Percentiles rank a stretch among this genome's conserved stretches.
phyloP scores from a whole-genome alignment of 2,329 filamentous ascomycete species.

The Aspergillus flavus region DNA sequence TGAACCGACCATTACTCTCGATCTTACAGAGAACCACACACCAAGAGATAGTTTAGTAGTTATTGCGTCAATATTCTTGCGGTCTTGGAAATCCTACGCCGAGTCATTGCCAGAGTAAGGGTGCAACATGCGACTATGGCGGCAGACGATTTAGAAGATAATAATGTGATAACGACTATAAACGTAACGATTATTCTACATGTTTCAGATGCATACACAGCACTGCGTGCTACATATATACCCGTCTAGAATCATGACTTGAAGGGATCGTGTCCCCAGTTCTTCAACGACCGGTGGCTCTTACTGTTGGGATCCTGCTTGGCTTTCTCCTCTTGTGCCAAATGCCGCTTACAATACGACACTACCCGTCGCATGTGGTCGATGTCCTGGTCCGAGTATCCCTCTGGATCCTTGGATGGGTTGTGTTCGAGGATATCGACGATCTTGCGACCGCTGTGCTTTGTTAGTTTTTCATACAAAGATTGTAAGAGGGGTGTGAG shows the following conservation, averaged over 20 bases:
- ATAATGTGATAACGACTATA: too few relatives aligned
- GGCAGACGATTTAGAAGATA: background rate
- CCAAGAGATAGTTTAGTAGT: background rate
- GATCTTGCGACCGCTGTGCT: constrained; percentile 61
- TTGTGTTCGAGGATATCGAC: constrained; percentile 65
- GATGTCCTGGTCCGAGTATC: constrained; percentile 61
- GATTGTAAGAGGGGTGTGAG: too few relatives aligned
- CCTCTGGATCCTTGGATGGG: constrained; percentile 57
- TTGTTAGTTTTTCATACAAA: too few relatives aligned
- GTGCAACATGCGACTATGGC: too few relatives aligned
- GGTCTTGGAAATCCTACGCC: background rate
- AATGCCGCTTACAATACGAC: constrained; percentile 66
- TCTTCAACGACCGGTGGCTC: constrained; percentile 63
- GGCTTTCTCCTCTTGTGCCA: constrained; percentile 64
- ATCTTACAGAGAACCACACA: background rate
- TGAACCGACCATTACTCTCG: background rate
- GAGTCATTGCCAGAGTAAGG: background rate
- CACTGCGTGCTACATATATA: too few relatives aligned
- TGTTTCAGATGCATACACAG: too few relatives aligned
- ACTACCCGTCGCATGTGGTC: constrained; percentile 66
- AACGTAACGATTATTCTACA: too few relatives aligned
- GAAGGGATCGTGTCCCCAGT: constrained; percentile 61
- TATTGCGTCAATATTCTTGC: background rate
- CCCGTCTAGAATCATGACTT: constrained; percentile 34
- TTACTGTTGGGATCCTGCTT: constrained; percentile 60